These are phyloP conservation scores for Chaetothyriales sp. DNA, from an alignment of 2,329 filamentous ascomycete genomes.

Conservation along the genomic window DNA sequence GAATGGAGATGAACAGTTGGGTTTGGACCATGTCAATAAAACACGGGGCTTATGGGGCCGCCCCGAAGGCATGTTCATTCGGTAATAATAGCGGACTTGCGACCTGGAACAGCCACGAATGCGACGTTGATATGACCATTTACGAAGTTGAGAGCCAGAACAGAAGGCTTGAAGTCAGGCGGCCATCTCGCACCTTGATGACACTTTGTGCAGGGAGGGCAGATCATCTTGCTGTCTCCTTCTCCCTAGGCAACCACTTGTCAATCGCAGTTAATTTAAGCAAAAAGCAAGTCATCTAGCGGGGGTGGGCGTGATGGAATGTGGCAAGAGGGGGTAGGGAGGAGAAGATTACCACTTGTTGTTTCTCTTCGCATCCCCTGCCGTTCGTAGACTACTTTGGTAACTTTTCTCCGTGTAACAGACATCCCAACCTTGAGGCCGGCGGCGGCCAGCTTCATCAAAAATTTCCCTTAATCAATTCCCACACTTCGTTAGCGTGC, in stretches of 20 bases:
- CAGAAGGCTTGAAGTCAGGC: not conserved
- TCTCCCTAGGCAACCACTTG: not conserved
- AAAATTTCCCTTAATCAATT: slow-evolving; percentile 10
- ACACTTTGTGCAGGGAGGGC: not conserved
- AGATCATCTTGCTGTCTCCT: not conserved
- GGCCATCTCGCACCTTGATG: not conserved
- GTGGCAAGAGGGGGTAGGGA: not conserved
- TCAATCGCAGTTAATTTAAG: not conserved
- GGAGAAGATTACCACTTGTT: not conserved
- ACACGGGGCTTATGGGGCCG: slow-evolving; percentile 43
- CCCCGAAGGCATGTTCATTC: slow-evolving; percentile 49
- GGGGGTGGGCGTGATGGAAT: not conserved
- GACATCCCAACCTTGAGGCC: not conserved
- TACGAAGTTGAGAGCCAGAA: not conserved
- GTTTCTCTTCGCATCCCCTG: not conserved
- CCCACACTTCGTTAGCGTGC: slow-evolving; percentile 11
- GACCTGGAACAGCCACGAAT: not conserved
- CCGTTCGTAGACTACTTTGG: not conserved
- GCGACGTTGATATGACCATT: not conserved
- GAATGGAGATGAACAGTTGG: slow-evolving; percentile 49
- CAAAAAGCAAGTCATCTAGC: not conserved
- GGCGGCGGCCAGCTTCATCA: not conserved
- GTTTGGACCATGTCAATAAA: slow-evolving; percentile 50
- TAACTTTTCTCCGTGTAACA: not conserved
- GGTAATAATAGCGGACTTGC: slow-evolving; percentile 2